Base-by-base conservation (phyloP, 2,329 filamentous ascomycete genomes). In the Talaromyces pinophilus region DNA sequence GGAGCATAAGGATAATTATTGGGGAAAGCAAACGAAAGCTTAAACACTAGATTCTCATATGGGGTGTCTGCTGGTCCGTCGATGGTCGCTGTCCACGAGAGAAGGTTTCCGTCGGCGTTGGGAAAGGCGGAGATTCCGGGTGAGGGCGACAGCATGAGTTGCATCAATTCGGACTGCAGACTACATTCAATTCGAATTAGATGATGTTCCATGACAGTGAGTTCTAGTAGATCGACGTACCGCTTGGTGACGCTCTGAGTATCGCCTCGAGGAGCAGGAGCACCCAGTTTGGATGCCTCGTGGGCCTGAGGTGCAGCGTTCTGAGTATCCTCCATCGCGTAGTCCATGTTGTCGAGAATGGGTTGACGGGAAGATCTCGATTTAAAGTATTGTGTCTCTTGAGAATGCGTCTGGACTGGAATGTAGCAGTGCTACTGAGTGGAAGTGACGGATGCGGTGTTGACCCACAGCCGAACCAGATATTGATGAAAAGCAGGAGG, bases 121-220 rank as follows among this genome's bases (percentile, higher is more conserved):
- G 95, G 95, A 79, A 99, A 99, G 69, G 96, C 96, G 65, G 93
- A 97, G 75, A 98, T 89, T 71, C 95, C 95, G 15, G 93, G 92
- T 0, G 94, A 93, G 1, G 93, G 90, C 50, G 93, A 93, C 73
- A 93, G 93, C 95, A 99, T 98, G 72, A 99, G 88, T 79, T 95
- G 90, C 94, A 99, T 98, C 72, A 99, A 86, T 81, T 99, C 95
- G 59, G 93, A 96, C 81, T 99, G 95, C 66, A 99, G 86, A 74
- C 95, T 98, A 75, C 38, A 69, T 4, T 25, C 33, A 38, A 22
- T 19, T 28, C 46, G 13, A 44, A 59, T 57, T 15, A 40, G 33
- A 17, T 22, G 4, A 57, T 22, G 5, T 6, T 33, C 15, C 17
- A 19, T 25, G 15, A 19, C 17, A n/a, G 13, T 25, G 15, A 40